Base-by-base conservation (phyloP, 176 grass and related monocot species). In the Aegilops umbellulata region DNA sequence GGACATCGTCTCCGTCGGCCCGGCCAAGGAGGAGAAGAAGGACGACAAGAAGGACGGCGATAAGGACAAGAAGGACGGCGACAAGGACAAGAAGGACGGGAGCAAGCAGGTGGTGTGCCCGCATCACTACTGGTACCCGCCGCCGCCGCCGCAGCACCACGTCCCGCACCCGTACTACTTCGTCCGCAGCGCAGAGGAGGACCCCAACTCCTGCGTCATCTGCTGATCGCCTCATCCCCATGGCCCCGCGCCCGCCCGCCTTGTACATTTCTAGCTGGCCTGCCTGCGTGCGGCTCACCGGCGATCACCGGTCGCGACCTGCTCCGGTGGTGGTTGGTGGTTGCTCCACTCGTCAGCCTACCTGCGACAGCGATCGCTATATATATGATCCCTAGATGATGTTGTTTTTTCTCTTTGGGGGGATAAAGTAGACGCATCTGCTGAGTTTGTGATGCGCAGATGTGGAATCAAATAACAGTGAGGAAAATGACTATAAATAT, bases 151-250 rank as follows among this genome's bases (percentile, higher is more conserved):
- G 34, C 80, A 29, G 26, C 19, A 58, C 19, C 53, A 58, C 53
- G 0, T 0, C 16, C 74, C 74, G 35, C 7, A 68, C 32, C 60
- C 83, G 0, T 81, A 82, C 16, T 92, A 93, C 85, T 44, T 61
- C 77, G 86, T 87, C 80, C 88, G 75, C 30, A 92, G 91, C 85
- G 63, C 78, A 39, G 95, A 98, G 72, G 95, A 95, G 80, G 70
- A 98, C 74, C 91, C 95, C 16, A 95, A 95, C 78, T 77, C 83
- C 4, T 98, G 95, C 81, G 90, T 94, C 55, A 89, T 98, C 55
- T 92, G 88, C 90, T 97, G 87, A 97, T 31, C 7, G 23, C 42
- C 42, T 14, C 10, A 46, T 46, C 42, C 42, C 44, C 44, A 47
- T 15, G 36, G 36, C 7, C 8, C 4, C 15, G 7, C 51, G n/a